Conservation (phyloP, 2,329 filamentous ascomycete genomes). For the Nannizziopsis arthrosporioides region DNA sequence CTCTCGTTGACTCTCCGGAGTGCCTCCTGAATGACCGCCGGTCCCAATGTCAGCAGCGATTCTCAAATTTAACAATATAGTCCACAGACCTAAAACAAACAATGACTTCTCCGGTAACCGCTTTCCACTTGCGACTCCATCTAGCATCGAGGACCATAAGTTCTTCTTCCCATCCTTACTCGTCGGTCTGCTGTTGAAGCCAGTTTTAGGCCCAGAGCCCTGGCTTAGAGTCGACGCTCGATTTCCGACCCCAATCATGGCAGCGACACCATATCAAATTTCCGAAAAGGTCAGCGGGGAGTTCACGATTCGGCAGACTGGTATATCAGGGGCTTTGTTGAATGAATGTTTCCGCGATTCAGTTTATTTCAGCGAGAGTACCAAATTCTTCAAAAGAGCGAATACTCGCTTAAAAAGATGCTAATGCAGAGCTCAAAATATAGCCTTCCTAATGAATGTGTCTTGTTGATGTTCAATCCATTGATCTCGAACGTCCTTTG, state of each 20-base stretch:
- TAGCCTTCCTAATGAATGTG: too few relatives aligned
- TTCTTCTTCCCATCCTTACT: slow-evolving; percentile 67
- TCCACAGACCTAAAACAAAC: slow-evolving; percentile 60
- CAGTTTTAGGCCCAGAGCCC: slow-evolving; percentile 24
- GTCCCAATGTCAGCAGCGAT: neutral
- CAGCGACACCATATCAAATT: slow-evolving; percentile 27
- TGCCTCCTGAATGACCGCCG: slow-evolving; percentile 50
- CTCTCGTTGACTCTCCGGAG: slow-evolving; percentile 69
- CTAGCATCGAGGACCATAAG: slow-evolving; percentile 89
- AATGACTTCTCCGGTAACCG: slow-evolving; percentile 84
- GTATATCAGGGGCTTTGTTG: neutral
- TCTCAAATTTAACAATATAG: neutral
- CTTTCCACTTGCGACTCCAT: slow-evolving; percentile 80
- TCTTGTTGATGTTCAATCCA: too few relatives aligned
- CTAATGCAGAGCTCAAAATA: too few relatives aligned
- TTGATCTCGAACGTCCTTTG: neutral
- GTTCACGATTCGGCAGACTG: neutral
- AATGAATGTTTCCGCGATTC: neutral
- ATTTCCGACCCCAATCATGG: slow-evolving; percentile 29
- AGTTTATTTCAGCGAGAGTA: neutral
- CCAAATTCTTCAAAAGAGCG: too few relatives aligned
- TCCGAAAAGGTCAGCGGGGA: neutral
- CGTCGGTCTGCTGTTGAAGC: slow-evolving; percentile 29
- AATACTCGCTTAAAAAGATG: too few relatives aligned
- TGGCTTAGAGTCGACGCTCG: slow-evolving; percentile 30